Base-by-base conservation (phyloP, 257 asterid species). In the Hygrophila difformis region DNA sequence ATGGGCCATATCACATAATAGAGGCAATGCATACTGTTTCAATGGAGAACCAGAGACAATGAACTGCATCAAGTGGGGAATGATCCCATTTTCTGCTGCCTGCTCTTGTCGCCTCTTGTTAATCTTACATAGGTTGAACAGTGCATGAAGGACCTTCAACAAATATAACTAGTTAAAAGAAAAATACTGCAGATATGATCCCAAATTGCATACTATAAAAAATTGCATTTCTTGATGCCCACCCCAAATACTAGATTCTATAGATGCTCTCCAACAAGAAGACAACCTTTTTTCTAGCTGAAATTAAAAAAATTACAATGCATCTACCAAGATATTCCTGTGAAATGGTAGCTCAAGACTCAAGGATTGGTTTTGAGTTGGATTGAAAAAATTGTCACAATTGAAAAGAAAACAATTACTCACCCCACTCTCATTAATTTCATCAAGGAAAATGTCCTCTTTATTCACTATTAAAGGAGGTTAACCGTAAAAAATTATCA, bases 41-140 rank as follows among this genome's bases (percentile, higher is more conserved):
- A 91, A 53, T 34, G 96, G 95, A 60, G 99, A 91, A 78, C 64
- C 91, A 47, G 84, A 73, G 84, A 80, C 79, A 59, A 91, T 76
- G 64, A 91, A 82, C 55, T 72, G 87, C 96, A 91, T 72, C 64
- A 91, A 71, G 69, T 80, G 99, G 55, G 99, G 99, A 67, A 91
- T 82, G 44, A 91, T 86, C 65, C 99, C 99, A 60, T 91, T 82
- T 65, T 91, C 99, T 38, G 96, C 99, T 8, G 99, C 96, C 60
- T 82, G 95, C 66, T 91, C 96, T 73, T 91, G 99, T 63, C 98
- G 79, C 74, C 93, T 81, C 85, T 86, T 91, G 77, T 82, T 86
- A 56, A 91, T 86, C 84, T 91, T 91, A 71, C 99, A 91, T 40
- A 91, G 87, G 72, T 91, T 91, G 95, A 91, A 86, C 44, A 91